Evolutionary conservation across 345 rosid species (phyloP), one percentile per base, ranked within the genome.

Genomic region (Jatropha curcas): DNA sequence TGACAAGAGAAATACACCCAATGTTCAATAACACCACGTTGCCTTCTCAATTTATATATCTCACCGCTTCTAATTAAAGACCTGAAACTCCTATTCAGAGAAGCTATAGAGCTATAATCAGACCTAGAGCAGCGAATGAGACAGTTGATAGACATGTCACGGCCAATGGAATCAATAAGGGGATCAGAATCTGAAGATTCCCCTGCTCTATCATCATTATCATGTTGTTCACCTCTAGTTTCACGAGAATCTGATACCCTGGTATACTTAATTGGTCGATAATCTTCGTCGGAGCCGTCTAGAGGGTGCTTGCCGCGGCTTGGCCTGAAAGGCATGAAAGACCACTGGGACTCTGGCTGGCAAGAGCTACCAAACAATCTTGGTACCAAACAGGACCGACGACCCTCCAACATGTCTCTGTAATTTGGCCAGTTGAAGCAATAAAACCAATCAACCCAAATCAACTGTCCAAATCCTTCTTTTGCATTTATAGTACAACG

Each of bases 1-100:
- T 86, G 80, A 78, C 98, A 91, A 14, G 98, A 91, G 62, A 93
- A 93, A 66, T 93, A 93, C 50, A 93, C 91, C 98, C 98, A 93
- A 71, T 93, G 92, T 58, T 93, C 98, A 3, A 89, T 73, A 62
- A 89, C 84, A 22, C 85, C 88, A 27, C 77, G 76, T 53, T 75
- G 80, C 81, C 85, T 60, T 79, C 98, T 85, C 73, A 86, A 71
- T 77, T 65, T 85, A 43, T 93, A 93, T 65, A 93, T 79, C 73
- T 89, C 96, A 8, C 98, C 97, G 7, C 83, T 83, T 80, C 89
- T 77, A 31, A 93, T 76, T 76, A 93, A 79, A 72, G 88, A 83
- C 57, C 91, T 82, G 63, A 93, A 93, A 66, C 88, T 80, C 69
- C 77, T 76, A 67, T 86, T 93, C 75, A 91, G 76, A 0, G 86